These are phyloP conservation scores for Aureobasidium mangrovei DNA, from an alignment of 2,329 filamentous ascomycete species.

Conservation along the genomic window DNA sequence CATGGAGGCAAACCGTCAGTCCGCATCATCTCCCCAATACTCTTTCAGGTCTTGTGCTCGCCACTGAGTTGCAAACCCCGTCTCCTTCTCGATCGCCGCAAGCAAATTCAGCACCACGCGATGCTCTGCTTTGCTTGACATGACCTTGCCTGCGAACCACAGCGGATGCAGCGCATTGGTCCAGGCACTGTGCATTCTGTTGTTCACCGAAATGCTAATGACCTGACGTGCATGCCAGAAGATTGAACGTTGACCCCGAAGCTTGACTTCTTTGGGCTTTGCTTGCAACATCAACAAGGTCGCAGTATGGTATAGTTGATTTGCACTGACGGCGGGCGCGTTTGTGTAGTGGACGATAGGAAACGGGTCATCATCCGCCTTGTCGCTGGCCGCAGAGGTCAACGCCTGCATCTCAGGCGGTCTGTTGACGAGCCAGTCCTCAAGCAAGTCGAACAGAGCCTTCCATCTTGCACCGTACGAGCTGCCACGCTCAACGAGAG, in stretches of 20 bases:
- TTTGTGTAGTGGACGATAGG: conserved; percentile 40
- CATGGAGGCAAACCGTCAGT: background rate
- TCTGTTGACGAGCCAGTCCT: conserved; percentile 26
- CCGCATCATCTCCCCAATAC: conserved; percentile 39
- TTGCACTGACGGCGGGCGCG: conserved; percentile 37
- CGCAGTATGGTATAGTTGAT: conserved; percentile 50
- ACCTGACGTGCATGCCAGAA: conserved; percentile 42
- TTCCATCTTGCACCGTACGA: conserved; percentile 27
- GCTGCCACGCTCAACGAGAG: background rate
- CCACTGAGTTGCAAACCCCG: conserved; percentile 47
- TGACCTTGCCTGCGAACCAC: conserved; percentile 40
- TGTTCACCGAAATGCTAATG: conserved; percentile 38
- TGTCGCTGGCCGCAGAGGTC: conserved; percentile 21
- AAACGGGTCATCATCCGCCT: conserved; percentile 23
- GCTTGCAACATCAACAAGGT: conserved; percentile 45
- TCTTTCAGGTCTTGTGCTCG: conserved; percentile 44
- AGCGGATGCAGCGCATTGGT: conserved; percentile 40
- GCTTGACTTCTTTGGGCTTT: conserved; percentile 32
- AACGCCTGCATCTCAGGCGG: conserved; percentile 28
- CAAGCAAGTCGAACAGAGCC: conserved; percentile 26
- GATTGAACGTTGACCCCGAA: conserved; percentile 32
- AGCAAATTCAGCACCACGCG: conserved; percentile 40
- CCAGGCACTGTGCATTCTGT: conserved; percentile 38
- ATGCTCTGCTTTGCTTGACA: conserved; percentile 38
- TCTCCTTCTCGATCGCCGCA: conserved; percentile 43